phyloP scores from a whole-genome alignment of 2,329 filamentous ascomycete species.

The Sporothrix phasma region DNA sequence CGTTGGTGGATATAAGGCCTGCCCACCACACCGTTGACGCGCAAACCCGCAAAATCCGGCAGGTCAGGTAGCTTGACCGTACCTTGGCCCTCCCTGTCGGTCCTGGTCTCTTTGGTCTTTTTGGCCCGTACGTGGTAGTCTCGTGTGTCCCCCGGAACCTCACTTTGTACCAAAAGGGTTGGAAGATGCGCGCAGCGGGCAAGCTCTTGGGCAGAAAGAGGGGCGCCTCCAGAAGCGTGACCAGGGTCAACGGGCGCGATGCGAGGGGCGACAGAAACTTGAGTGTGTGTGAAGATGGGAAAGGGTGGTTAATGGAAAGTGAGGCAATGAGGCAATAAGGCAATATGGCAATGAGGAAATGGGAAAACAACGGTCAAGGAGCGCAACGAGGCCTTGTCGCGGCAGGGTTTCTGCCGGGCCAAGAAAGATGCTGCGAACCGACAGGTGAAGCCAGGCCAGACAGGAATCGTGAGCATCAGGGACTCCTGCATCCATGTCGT shows the following conservation, averaged over 20 bases:
- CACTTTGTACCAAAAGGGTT: conserved; percentile 4
- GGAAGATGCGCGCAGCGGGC: conserved; percentile 5
- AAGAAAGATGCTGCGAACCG: neutral
- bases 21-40: neutral
- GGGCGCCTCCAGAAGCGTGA: neutral
- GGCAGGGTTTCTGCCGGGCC: too few relatives aligned
- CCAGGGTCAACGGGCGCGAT: too few relatives aligned
- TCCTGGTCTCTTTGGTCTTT: neutral
- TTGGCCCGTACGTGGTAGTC: neutral
- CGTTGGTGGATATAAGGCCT: neutral
- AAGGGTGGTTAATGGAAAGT: neutral
- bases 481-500: neutral
- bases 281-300: neutral
- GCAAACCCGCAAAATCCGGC: neutral
- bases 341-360: neutral
- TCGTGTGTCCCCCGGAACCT: neutral
- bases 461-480: neutral
- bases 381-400: too few relatives aligned
- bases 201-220: neutral
- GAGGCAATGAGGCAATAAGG: too few relatives aligned
- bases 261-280: neutral
- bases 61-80: neutral
- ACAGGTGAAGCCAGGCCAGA: too few relatives aligned
- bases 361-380: neutral
- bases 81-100: too few relatives aligned